Conservation (phyloP, 2,329 filamentous ascomycete genomes). For the Fusarium sarcochroum region DNA sequence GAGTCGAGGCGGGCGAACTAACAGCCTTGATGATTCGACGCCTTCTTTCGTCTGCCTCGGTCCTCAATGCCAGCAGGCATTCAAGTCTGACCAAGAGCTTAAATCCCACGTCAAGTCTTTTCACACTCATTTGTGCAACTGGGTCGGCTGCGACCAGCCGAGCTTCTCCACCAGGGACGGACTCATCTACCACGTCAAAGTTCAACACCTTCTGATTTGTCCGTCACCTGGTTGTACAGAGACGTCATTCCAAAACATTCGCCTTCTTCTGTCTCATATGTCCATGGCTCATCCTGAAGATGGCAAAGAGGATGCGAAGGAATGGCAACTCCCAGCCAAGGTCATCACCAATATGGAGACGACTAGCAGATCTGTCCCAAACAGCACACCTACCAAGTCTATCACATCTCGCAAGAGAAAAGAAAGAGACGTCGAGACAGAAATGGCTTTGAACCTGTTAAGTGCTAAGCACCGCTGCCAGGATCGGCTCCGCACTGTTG, state of each 20-base stretch:
- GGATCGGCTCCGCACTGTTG: slow-evolving; percentile 52
- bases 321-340: slow-evolving; percentile 47
- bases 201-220: slow-evolving; percentile 60
- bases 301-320: slow-evolving; percentile 35
- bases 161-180: slow-evolving; percentile 56
- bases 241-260: slow-evolving; percentile 52
- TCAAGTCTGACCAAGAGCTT: slow-evolving; percentile 45
- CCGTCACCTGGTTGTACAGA: slow-evolving; percentile 57
- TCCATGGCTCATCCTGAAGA: slow-evolving; percentile 52
- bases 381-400: slow-evolving; percentile 12
- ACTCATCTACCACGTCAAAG: slow-evolving; percentile 60
- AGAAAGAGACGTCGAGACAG: not conserved
- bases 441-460: slow-evolving; percentile 44
- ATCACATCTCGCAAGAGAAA: slow-evolving; percentile 33
- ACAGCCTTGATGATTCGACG: slow-evolving; percentile 25
- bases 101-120: slow-evolving; percentile 45
- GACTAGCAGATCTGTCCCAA: not conserved
- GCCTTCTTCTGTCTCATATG: slow-evolving; percentile 57
- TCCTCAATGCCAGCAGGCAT: slow-evolving; percentile 47
- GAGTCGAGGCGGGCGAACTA: slow-evolving; percentile 22
- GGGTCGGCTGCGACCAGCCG: slow-evolving; percentile 55
- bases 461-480: slow-evolving; percentile 55
- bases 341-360: not conserved
- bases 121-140: slow-evolving; percentile 57
- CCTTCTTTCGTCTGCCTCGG: slow-evolving; percentile 48